These are phyloP conservation scores for Curvularia spicifera DNA, from an alignment of 2,329 filamentous ascomycete genomes.

Conservation along the genomic window DNA sequence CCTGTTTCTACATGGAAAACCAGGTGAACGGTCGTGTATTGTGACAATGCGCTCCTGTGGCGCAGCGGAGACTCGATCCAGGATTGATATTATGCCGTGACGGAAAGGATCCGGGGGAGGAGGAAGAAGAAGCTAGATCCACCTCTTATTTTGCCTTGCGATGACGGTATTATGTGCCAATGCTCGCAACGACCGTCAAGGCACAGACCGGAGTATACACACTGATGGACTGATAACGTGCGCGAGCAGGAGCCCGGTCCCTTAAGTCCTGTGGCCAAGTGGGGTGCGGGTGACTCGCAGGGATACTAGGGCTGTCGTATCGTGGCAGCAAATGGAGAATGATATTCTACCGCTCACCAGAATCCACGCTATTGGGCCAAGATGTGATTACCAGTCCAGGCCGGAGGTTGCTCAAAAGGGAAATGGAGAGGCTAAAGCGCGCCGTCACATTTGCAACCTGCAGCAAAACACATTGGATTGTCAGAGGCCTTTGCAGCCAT, in stretches of 20 bases:
- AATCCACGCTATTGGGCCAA: slow-evolving; percentile 48
- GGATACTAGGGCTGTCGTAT: slow-evolving; percentile 36
- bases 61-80: slow-evolving; percentile 36
- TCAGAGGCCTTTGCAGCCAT: slow-evolving; percentile 22
- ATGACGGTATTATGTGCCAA: slow-evolving; percentile 20
- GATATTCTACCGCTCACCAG: slow-evolving; percentile 46
- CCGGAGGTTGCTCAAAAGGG: slow-evolving; percentile 30
- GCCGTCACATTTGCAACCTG: slow-evolving; percentile 37
- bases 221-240: slow-evolving; percentile 32
- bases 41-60: slow-evolving; percentile 43
- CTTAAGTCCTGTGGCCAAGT: slow-evolving; percentile 43
- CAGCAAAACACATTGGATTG: slow-evolving; percentile 30
- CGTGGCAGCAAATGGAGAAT: slow-evolving; percentile 45
- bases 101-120: slow-evolving; percentile 28
- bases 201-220: slow-evolving; percentile 12
- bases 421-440: slow-evolving; percentile 33
- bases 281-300: slow-evolving; percentile 41
- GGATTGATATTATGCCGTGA: slow-evolving; percentile 26
- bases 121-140: slow-evolving; percentile 28
- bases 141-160: slow-evolving; percentile 27
- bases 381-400: slow-evolving; percentile 45
- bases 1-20: slow-evolving; percentile 44
- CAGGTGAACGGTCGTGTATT: slow-evolving; percentile 25
- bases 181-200: slow-evolving; percentile 12
- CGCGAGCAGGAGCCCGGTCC: slow-evolving; percentile 39